Conservation (phyloP, 305 asterid species). For the Solanum hybrid region DNA sequence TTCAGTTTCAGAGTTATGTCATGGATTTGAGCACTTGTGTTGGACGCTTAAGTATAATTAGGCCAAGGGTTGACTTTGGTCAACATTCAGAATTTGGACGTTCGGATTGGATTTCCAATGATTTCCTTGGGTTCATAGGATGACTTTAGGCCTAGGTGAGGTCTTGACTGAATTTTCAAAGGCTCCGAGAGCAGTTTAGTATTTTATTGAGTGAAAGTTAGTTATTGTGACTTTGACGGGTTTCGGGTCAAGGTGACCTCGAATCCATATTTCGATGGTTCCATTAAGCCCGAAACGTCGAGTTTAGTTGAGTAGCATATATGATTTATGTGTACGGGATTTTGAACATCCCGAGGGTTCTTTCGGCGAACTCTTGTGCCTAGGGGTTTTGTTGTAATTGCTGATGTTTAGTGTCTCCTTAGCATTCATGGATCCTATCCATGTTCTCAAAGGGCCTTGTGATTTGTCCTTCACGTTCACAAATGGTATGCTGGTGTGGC, state of each 20-base stretch:
- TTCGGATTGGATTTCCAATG: not conserved
- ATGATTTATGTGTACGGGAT: not conserved
- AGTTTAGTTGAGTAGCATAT: not conserved
- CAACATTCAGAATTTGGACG: not conserved
- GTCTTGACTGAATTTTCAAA: not conserved
- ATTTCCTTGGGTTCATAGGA: not conserved
- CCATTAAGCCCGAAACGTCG: no score
- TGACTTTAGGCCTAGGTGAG: not conserved
- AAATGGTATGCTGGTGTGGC: not conserved
- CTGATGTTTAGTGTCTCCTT: not conserved
- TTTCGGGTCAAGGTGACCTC: not conserved
- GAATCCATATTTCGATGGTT: not conserved
- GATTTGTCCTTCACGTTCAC: not conserved
- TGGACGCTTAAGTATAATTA: not conserved
- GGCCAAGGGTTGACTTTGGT: not conserved
- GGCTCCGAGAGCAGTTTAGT: not conserved
- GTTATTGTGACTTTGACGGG: not conserved
- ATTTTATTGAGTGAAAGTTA: not conserved
- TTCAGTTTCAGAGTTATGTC: not conserved
- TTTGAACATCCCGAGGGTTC: not conserved
- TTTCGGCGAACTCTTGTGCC: not conserved
- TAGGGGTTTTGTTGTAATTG: not conserved
- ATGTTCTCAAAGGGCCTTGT: not conserved
- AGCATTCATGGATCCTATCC: not conserved
- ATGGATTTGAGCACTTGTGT: not conserved